These are phyloP conservation scores for Grigorovia transvaalensis DNA, from an alignment of 805 yeast genomes.

Conservation along the genomic window DNA sequence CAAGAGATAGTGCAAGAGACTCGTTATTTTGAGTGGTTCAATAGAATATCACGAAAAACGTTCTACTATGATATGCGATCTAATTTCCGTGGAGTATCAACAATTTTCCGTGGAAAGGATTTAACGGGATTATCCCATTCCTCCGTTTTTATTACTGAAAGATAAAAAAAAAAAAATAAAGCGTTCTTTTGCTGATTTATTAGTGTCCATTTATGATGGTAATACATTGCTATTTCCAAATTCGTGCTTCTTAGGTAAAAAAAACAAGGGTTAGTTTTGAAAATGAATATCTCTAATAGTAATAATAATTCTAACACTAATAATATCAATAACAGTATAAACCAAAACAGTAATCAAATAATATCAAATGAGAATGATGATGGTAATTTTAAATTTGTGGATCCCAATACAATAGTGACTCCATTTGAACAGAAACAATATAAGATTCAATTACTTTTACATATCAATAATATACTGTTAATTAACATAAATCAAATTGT, in stretches of 20 bases:
- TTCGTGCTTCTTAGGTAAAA: no score
- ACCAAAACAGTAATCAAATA: not conserved
- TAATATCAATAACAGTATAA: slow-evolving; percentile 14
- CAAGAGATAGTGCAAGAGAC: no score
- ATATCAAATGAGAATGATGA: not conserved
- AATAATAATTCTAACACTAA: not conserved
- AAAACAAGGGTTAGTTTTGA: no score
- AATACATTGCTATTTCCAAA: no score
- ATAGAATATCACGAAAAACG: no score
- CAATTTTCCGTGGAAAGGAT: not conserved
- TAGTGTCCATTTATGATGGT: no score
- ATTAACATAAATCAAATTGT: not conserved
- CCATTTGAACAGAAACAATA: slow-evolving; percentile 24
- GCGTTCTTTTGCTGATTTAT: no score
- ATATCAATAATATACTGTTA: slow-evolving; percentile 25
- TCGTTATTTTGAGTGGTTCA: no score
- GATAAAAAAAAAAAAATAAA: no score
- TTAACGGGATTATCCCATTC: not conserved
- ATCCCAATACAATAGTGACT: slow-evolving; percentile 7
- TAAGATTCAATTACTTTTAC: slow-evolving; percentile 27
- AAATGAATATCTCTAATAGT: not conserved
- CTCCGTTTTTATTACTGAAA: no score
- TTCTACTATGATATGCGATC: no score
- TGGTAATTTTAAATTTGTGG: not conserved
- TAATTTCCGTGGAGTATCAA: no score